Percentiles rank a stretch among this genome's conserved stretches.
Evolutionary conservation across 2,329 filamentous ascomycete genomes (phyloP).

Genomic region (Aspergillus unguis): DNA sequence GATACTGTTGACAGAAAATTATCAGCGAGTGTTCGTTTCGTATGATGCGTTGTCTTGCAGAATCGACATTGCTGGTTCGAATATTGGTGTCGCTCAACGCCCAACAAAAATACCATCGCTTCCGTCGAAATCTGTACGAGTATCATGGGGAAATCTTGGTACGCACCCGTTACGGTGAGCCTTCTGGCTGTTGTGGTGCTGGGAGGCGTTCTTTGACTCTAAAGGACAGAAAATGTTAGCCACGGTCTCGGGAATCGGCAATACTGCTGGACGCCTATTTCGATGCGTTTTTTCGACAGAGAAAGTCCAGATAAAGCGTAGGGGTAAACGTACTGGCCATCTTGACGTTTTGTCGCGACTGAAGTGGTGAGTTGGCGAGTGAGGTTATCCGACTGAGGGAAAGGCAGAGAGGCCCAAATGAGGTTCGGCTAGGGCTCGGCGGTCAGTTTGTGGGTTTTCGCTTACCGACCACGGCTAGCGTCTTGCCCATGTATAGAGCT

Average conservation of each 20-base stretch:
- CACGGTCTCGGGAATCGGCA: conserved; percentile 6
- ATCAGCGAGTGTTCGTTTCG: conserved; percentile 21
- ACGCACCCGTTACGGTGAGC: conserved; percentile 98
- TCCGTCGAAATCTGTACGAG: background rate
- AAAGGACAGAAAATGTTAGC: conserved; percentile 27
- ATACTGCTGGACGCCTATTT: background rate
- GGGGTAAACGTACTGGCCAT: conserved; percentile 43
- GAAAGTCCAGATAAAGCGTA: background rate
- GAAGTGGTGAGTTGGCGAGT: conserved; percentile 35
- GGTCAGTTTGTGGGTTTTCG: conserved; percentile 39
- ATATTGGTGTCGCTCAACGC: conserved; percentile 2
- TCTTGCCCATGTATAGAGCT: background rate
- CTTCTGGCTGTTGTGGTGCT: conserved; percentile 98
- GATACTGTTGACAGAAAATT: conserved; percentile 63
- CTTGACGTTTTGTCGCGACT: conserved; percentile 44
- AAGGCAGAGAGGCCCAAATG: conserved; percentile 24
- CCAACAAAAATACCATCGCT: conserved; percentile 10
- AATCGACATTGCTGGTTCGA: background rate
- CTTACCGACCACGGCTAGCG: conserved; percentile 32
- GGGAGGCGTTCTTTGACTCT: conserved; percentile 99
- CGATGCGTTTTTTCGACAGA: background rate
- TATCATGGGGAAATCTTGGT: conserved; percentile 14
- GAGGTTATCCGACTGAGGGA: conserved; percentile 34
- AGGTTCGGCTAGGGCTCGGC: conserved; percentile 36
- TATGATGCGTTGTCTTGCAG: background rate